Evolutionary conservation across 306 rosid species (phyloP).

Genomic region (Myrica gale): DNA sequence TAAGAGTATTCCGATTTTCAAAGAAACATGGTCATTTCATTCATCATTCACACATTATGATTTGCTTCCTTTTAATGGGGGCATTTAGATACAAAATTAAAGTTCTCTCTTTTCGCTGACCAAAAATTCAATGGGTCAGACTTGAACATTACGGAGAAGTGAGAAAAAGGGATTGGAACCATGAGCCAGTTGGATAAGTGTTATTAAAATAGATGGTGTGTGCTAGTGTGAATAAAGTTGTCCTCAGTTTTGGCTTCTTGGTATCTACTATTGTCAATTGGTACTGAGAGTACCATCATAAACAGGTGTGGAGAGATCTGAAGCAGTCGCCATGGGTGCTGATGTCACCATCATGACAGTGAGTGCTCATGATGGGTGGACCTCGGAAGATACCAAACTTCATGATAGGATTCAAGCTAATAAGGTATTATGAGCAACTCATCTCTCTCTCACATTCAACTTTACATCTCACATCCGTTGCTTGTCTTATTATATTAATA

Average conservation of each 20-base stretch:
- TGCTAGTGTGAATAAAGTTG: neutral
- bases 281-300: conserved; percentile 19
- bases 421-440: conserved; percentile 49
- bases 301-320: conserved; percentile 94
- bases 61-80: neutral
- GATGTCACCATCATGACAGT: conserved; percentile 80
- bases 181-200: neutral
- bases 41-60: neutral
- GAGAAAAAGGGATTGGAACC: neutral
- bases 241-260: conserved; percentile 5
- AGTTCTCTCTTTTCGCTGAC: neutral
- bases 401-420: conserved; percentile 66
- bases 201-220: neutral
- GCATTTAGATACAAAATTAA: neutral
- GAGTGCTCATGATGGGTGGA: conserved; percentile 93
- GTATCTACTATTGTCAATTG: conserved; percentile 6
- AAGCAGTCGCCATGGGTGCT: conserved; percentile 91
- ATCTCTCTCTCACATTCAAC: conserved; percentile 5
- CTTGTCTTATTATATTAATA: neutral
- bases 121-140: neutral
- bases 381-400: conserved; percentile 74
- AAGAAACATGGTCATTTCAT: neutral
- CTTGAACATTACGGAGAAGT: neutral
- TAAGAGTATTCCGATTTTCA: neutral
- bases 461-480: neutral